phyloP scores from a whole-genome alignment of 2,329 filamentous ascomycete species.

The Penicillium sp. region DNA sequence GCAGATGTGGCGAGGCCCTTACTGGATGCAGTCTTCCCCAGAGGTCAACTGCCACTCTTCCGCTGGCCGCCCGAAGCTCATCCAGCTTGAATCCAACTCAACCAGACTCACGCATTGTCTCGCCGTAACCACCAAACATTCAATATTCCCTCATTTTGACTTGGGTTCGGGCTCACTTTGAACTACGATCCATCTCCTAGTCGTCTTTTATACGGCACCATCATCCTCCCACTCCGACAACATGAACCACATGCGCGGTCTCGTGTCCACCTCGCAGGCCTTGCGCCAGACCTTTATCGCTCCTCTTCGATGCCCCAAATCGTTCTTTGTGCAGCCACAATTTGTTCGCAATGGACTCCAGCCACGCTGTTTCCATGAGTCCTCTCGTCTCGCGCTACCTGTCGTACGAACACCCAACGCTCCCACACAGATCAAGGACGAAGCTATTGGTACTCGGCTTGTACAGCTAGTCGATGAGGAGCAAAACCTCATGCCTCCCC shows the following conservation, averaged over 20 bases:
- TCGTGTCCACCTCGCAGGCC: constrained; percentile 41
- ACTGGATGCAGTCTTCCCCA: constrained; percentile 26
- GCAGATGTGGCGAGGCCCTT: constrained; percentile 32
- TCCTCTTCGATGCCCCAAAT: constrained; percentile 27
- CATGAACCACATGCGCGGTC: constrained; percentile 44
- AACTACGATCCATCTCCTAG: neutral
- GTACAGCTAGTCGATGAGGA: constrained; percentile 46
- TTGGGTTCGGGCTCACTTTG: neutral
- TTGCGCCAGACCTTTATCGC: constrained; percentile 40
- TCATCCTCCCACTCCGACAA: neutral
- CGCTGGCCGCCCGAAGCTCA: neutral
- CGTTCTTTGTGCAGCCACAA: constrained; percentile 22
- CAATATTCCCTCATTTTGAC: neutral
- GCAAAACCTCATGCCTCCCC: constrained; percentile 39
- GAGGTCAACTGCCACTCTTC: constrained; percentile 3
- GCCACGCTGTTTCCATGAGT: constrained; percentile 27
- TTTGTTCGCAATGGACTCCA: constrained; percentile 20
- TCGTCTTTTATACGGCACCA: neutral
- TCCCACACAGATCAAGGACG: constrained; percentile 37
- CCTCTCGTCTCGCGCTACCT: constrained; percentile 19
- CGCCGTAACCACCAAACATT: neutral
- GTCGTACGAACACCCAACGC: constrained; percentile 19
- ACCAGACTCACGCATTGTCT: neutral
- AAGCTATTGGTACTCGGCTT: constrained; percentile 40
- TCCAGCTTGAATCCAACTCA: neutral